These are phyloP conservation scores for Aegilops speltoides DNA, from an alignment of 176 grass and related monocot genomes.

Conservation along the genomic window DNA sequence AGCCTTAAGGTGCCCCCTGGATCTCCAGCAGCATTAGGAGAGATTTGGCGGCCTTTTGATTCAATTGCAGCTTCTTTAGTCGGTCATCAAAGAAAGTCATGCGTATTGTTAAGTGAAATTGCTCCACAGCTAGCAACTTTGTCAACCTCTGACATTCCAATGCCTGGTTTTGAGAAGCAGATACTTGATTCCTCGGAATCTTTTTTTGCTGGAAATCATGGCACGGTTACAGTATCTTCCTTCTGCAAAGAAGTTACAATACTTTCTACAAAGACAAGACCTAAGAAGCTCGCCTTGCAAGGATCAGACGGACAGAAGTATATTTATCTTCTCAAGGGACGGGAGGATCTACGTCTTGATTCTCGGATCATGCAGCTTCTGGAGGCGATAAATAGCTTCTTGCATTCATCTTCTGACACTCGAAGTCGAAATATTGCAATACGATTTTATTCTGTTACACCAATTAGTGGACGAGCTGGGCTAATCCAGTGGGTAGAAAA, in stretches of 20 bases:
- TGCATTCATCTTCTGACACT: conserved; percentile 61
- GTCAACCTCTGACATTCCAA: conserved; percentile 94
- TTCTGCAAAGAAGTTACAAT: conserved; percentile 82
- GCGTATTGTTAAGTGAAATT: conserved; percentile 77
- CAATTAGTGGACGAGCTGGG: conserved; percentile 87
- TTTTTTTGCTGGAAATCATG: conserved; percentile 46
- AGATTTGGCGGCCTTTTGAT: conserved; percentile 90
- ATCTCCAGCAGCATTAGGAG: conserved; percentile 65
- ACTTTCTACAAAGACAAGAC: conserved; percentile 97
- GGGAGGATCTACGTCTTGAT: conserved; percentile 97
- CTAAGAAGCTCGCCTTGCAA: conserved; percentile 85
- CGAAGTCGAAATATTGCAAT: conserved; percentile 63
- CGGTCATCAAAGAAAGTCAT: conserved; percentile 83
- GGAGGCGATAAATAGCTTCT: conserved; percentile 85
- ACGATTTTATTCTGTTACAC: conserved; percentile 93
- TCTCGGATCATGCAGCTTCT: conserved; percentile 94
- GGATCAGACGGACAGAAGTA: conserved; percentile 95
- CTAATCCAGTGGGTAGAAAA: conserved; percentile 98
- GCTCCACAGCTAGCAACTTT: conserved; percentile 75
- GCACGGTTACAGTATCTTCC: conserved; percentile 69
- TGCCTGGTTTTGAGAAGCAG: conserved; percentile 99
- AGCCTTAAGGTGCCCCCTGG: conserved; percentile 73
- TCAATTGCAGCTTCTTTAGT: conserved; percentile 79
- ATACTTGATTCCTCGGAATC: conserved; percentile 55
- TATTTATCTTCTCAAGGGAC: conserved; percentile 96